Evolutionary conservation across 2,329 filamentous ascomycete species (phyloP), one percentile per base, ranked within the genome.

Genomic region (Colletotrichum plurivorum): DNA sequence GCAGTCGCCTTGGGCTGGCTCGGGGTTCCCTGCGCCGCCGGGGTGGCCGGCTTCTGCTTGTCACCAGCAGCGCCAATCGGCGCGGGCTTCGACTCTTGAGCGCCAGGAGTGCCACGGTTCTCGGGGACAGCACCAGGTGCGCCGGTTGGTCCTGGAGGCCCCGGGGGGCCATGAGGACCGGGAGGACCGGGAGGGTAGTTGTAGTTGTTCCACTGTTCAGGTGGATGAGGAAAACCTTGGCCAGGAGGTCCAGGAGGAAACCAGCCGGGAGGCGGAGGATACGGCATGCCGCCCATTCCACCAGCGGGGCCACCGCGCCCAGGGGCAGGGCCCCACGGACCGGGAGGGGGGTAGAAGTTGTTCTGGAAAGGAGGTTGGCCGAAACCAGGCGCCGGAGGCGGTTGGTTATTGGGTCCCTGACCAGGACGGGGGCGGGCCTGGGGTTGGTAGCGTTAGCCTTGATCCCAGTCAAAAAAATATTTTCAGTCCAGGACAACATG

Each of bases 261-360:
- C 93, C 94, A 97, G 64, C 92, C 92, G 25, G 89, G 89, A 54
- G 90, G 93, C 16, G 90, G 91, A 71, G 92, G 93, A 78, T 94
- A 97, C 1, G 92, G 92, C 87, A 94, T 92, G 73, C 90, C 90
- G 73, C 90, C 90, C 74, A 89, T 88, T 18, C 88, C 89, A 72
- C 92, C 71, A 53, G 59, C 68, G 16, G 69, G 69, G 20, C 65
- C 69, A 27, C 67, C 67, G 49, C 67, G 67, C 27, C 86, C 88
- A 62, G 84, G 83, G 39, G 80, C 80, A 72, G 87, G 84, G 71
- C 87, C 86, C 87, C 87, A 89, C 75, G 84, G 82, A 18, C 83
- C 84, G 49, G 85, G 84, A 73, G 85, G 84, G 55, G 88, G 88
- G 74, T 87, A 84, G 74, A 83, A 84, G 71, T 82, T 81, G 69